These are phyloP conservation scores for Wickerhamomyces mucosus DNA, from an alignment of 805 yeast species.

Conservation along the genomic window DNA sequence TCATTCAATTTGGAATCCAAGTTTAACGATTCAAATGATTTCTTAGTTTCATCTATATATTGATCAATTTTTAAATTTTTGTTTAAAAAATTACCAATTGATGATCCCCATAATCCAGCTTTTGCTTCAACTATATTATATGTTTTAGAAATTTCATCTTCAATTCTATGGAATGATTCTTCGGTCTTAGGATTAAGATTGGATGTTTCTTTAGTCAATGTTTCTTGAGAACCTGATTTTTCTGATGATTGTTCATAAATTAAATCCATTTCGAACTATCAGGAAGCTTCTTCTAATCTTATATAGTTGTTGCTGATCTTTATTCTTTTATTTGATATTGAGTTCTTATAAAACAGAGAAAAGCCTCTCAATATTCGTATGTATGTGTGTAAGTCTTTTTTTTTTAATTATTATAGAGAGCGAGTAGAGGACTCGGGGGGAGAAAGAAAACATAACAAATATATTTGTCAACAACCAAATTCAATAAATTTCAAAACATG, in stretches of 20 bases:
- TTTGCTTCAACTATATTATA: constrained; percentile 35
- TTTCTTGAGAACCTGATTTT: constrained; percentile 13
- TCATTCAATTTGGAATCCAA: constrained; percentile 11
- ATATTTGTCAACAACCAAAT: background rate
- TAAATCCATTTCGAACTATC: constrained; percentile 17
- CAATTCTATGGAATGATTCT: constrained; percentile 39
- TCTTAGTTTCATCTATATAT: constrained; percentile 18
- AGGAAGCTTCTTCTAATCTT: too few relatives aligned
- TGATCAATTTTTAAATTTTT: constrained; percentile 27
- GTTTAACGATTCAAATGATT: constrained; percentile 14
- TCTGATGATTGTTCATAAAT: constrained; percentile 10
- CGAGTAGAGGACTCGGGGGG: too few relatives aligned
- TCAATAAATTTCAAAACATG: too few relatives aligned
- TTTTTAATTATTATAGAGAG: too few relatives aligned
- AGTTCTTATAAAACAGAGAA: too few relatives aligned
- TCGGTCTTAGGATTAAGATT: constrained; percentile 48
- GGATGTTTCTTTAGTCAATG: constrained; percentile 10
- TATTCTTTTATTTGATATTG: too few relatives aligned
- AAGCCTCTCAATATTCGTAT: too few relatives aligned
- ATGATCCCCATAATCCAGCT: constrained; percentile 26
- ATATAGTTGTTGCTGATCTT: too few relatives aligned
- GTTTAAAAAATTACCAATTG: constrained; percentile 23
- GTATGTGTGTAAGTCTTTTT: too few relatives aligned
- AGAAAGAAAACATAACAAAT: background rate
- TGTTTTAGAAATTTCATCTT: constrained; percentile 42